Evolutionary conservation across 352 stramenopile species (phyloP).

Genomic region (Globisporangium paroecandrum): DNA sequence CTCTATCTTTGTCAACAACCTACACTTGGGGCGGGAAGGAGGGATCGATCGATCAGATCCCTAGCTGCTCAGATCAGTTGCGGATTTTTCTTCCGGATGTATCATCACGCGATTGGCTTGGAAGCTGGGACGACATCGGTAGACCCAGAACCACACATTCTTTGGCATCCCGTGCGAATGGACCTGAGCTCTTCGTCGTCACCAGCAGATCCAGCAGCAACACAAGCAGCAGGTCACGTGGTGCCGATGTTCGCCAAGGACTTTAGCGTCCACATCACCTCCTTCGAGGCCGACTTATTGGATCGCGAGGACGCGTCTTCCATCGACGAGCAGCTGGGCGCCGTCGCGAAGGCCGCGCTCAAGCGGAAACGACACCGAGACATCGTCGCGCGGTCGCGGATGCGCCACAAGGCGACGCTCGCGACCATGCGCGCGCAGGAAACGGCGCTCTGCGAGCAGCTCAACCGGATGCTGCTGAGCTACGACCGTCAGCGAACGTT

Average conservation of each 20-base stretch:
- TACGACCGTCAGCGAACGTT: conserved; percentile 7
- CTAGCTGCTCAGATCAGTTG: not conserved
- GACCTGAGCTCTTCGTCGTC: not conserved
- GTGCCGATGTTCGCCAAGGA: not conserved
- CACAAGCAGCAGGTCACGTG: not conserved
- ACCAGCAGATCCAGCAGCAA: not conserved
- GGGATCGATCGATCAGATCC: not conserved
- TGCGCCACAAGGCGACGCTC: conserved; percentile 25
- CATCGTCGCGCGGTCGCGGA: conserved; percentile 31
- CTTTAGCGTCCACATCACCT: not conserved
- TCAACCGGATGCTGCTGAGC: conserved; percentile 25
- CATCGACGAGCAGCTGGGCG: conserved; percentile 11
- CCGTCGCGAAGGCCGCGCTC: conserved; percentile 25
- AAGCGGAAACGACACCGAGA: conserved; percentile 32
- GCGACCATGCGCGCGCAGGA: conserved; percentile 31
- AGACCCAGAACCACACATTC: not conserved
- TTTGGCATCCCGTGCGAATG: not conserved
- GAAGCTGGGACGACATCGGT: not conserved
- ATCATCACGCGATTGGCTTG: not conserved
- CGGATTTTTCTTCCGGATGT: not conserved
- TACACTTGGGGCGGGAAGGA: not conserved
- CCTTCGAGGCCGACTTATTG: not conserved
- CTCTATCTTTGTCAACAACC: not conserved
- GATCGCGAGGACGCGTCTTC: not conserved
- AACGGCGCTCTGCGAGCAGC: conserved; percentile 18